Base-by-base conservation (phyloP, 352 stramenopile genomes). In the Phytophthora citrophthora region DNA sequence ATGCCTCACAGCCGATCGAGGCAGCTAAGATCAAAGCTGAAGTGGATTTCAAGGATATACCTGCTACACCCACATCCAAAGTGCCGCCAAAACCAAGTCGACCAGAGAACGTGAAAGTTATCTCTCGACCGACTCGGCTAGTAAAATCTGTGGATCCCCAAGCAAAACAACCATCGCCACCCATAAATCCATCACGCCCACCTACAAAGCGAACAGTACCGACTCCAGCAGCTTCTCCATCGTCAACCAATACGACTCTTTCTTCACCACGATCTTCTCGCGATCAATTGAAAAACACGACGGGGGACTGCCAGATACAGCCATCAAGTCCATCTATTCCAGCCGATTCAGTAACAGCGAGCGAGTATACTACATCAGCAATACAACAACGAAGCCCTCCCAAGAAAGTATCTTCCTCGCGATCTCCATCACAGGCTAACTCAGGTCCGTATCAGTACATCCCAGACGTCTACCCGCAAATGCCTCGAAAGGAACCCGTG, bases 401-500 rank as follows among this genome's bases (percentile, higher is more conserved):
- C 4, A 68, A 63, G 31, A 58, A 61, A 24, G 13, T 36, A 11
- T 68, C 58, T 5, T 72, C 57, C 2, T 57, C 38, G 11, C 56
- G 41, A 1, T 61, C 61, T 24, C 59, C 56, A 32, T 29, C 48
- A 5, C 46, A 52, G 41, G 10, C 58, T 31, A 18, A 2, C 20
- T 52, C 48, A n/a, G 11, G 32, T 7, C 52, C 53, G 15, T 52
- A 65, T 7, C 32, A 56, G 2, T 70, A 61, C 29, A 20, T 65
- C 10, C 48, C 54, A 27, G 44, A 80, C 13, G 68, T 81, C 18
- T 72, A 81, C 9, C 44, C 59, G 13, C 18, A 52, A n/a, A 64
- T 68, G 0, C 61, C 74, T 58, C 67, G 71, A 26, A 91, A 90
- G 29, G 70, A 76, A 9, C 58, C 70, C 2, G 75, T 91, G 1